phyloP scores from a whole-genome alignment of 1,139 yeast species.

The Zygosaccharomyces pseudobailii region DNA sequence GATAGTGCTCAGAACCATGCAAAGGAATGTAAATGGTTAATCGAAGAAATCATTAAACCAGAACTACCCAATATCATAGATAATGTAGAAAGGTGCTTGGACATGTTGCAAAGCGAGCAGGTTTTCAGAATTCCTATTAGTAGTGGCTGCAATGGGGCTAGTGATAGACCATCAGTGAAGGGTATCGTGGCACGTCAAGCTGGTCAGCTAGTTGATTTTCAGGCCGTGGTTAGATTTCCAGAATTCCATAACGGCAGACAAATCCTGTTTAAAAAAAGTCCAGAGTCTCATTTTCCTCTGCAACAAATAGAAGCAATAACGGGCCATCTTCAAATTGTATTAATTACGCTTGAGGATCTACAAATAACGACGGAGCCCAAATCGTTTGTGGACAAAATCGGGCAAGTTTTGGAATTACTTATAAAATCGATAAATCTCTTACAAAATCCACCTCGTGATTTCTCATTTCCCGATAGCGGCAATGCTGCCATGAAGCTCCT shows the following conservation, averaged over 20 bases:
- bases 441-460: conserved; percentile 30
- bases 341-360: conserved; percentile 19
- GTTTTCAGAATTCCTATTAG: conserved; percentile 34
- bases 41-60: conserved; percentile 36
- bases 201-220: conserved; percentile 27
- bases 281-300: conserved; percentile 20
- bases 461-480: conserved; percentile 30
- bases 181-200: conserved; percentile 31
- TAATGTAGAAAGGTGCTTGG: conserved; percentile 35
- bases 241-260: conserved; percentile 30
- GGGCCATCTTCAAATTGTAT: conserved; percentile 15
- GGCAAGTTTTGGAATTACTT: conserved; percentile 17
- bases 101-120: conserved; percentile 30
- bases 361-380: conserved; percentile 19
- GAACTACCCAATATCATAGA: conserved; percentile 37
- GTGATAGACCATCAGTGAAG: conserved; percentile 20
- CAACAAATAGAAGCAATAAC: conserved; percentile 23
- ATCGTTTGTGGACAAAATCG: conserved; percentile 19
- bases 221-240: conserved; percentile 27
- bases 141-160: conserved; percentile 18
- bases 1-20: conserved; percentile 11
- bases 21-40: conserved; percentile 34
- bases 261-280: conserved; percentile 22
- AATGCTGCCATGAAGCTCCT: conserved; percentile 26
- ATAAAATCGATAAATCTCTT: conserved; percentile 26